Evolutionary conservation across 208 protist genomes (phyloP).

Genomic region (Borovskyia barvae): DNA sequence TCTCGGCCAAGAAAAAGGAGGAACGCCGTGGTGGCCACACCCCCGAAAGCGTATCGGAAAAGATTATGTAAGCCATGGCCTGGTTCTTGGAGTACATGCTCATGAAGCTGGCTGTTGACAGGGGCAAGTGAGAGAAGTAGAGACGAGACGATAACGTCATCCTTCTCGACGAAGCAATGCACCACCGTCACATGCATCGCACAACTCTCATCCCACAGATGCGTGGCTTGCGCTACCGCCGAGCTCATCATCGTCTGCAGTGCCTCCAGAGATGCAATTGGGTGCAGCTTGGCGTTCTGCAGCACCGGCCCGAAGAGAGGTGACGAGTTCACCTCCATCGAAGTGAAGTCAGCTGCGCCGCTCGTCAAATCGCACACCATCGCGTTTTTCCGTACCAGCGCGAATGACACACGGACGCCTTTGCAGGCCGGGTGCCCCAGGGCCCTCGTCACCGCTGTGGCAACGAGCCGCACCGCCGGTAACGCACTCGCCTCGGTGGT

Average conservation of each 20-base stretch:
- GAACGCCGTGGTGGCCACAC: constrained; percentile 27
- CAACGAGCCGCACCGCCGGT: constrained; percentile 18
- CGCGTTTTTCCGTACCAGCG: constrained; percentile 29
- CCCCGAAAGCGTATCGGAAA: constrained; percentile 60
- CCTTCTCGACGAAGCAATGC: constrained; percentile 27
- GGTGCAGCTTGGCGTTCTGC: constrained; percentile 28
- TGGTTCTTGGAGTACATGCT: constrained; percentile 14
- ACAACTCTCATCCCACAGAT: constrained; percentile 30
- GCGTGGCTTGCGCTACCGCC: constrained; percentile 14
- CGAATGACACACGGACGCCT: constrained; percentile 40
- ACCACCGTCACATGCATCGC: constrained; percentile 32
- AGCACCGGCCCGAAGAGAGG: constrained; percentile 56
- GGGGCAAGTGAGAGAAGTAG: constrained; percentile 32
- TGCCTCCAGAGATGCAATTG: constrained; percentile 4
- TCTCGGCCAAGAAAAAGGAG: constrained; percentile 27
- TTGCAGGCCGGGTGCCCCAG: constrained; percentile 20
- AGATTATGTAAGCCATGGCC: constrained; percentile 18
- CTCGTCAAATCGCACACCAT: constrained; percentile 20
- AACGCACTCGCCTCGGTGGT: constrained; percentile 28
- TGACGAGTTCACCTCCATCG: constrained; percentile 25
- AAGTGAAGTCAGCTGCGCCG: constrained; percentile 6
- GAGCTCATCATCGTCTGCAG: constrained; percentile 19
- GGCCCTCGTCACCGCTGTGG: constrained; percentile 21
- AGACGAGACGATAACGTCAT: constrained; percentile 34
- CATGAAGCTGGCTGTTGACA: constrained; percentile 20